Conservation (phyloP, 768 basidiomycete species). For the Neoboletus subvelutipes region DNA sequence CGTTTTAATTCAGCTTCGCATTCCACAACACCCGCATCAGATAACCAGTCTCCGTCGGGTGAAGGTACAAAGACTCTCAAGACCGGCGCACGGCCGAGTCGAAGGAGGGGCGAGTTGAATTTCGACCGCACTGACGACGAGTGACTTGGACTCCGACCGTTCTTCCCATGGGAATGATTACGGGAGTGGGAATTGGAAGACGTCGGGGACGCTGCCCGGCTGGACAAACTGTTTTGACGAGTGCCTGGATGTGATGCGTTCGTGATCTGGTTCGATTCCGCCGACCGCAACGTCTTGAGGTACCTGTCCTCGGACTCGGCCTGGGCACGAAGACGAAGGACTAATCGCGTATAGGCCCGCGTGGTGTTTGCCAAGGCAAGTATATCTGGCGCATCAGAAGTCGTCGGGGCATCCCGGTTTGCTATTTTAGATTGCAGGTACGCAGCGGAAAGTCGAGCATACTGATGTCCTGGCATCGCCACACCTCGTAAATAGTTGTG, state of each 20-base stretch:
- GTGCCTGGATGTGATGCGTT: conserved; percentile 18
- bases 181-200: conserved; percentile 38
- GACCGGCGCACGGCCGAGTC: conserved; percentile 69
- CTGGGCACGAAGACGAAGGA: conserved; percentile 74
- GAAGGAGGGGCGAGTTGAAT: conserved; percentile 73
- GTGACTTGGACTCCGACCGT: conserved; percentile 19
- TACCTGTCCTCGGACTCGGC: conserved; percentile 58
- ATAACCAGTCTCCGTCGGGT: conserved; percentile 84
- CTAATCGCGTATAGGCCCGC: conserved; percentile 76
- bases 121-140: conserved; percentile 18
- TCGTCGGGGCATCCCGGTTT: conserved; percentile 42
- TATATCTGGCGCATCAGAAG: conserved; percentile 43
- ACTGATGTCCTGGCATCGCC: conserved; percentile 72
- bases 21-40: conserved; percentile 75
- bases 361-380: conserved; percentile 57
- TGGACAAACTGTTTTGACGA: conserved; percentile 45
- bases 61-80: conserved; percentile 83
- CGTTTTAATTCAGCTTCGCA: conserved; percentile 79
- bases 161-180: conserved; percentile 40
- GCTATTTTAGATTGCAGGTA: conserved; percentile 53
- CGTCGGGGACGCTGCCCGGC: conserved; percentile 67
- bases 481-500: conserved; percentile 79
- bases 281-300: conserved; percentile 14
- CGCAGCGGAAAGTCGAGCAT: conserved; percentile 55
- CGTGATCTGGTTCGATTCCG: not conserved